Evolutionary conservation across 2,329 filamentous ascomycete species (phyloP).

Genomic region (Lachnellula hyalina): DNA sequence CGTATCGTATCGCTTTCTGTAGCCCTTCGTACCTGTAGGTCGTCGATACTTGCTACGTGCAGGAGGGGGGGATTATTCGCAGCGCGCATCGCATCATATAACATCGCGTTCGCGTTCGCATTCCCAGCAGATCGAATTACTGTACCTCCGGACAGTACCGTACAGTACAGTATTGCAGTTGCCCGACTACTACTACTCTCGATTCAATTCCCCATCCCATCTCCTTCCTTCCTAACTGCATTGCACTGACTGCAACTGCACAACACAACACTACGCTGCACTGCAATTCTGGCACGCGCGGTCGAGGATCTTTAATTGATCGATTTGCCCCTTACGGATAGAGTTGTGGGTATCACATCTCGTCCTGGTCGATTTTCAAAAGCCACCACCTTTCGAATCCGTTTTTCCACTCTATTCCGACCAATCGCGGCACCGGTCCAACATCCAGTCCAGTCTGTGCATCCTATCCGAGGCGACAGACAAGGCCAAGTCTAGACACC

Average conservation of each 20-base stretch:
- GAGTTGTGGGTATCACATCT: not conserved
- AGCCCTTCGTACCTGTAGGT: too few relatives aligned
- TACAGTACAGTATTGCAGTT: not conserved
- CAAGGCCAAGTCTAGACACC: too few relatives aligned
- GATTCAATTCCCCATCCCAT: not conserved
- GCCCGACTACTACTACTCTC: not conserved
- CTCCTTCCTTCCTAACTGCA: not conserved
- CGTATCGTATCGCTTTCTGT: not conserved
- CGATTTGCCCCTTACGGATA: not conserved
- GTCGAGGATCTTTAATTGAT: not conserved
- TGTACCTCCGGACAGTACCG: not conserved
- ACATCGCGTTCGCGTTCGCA: too few relatives aligned
- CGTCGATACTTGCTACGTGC: too few relatives aligned
- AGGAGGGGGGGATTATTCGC: too few relatives aligned
- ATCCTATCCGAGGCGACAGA: not conserved
- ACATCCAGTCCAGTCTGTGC: not conserved
- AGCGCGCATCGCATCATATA: too few relatives aligned
- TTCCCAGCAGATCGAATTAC: not conserved
- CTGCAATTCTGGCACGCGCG: not conserved
- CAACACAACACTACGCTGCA: not conserved
- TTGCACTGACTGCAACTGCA: not conserved
- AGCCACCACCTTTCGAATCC: not conserved
- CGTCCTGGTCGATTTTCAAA: not conserved
- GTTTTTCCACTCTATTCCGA: not conserved
- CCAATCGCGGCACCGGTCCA: not conserved